Evolutionary conservation across 768 basidiomycete genomes (phyloP), one percentile per base, ranked within the genome.

Genomic region (Filobasidium floriforme): DNA sequence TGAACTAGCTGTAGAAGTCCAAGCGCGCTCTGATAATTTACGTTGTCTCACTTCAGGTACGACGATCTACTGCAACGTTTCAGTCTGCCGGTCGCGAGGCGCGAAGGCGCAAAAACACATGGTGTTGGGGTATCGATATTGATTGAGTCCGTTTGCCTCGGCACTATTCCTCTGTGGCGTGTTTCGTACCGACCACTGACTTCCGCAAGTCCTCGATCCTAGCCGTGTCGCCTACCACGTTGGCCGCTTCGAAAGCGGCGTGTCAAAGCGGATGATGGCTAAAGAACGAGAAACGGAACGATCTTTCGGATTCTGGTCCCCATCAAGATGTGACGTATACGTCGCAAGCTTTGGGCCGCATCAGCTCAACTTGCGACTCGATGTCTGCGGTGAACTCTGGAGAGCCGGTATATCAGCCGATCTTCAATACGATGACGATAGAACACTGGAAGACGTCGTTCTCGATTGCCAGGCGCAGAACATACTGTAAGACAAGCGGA

Each of bases 291-390:
- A 74, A 60, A 61, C 68, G 7, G 77, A 78, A 61, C 54, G 55
- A 22, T 65, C 63, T 18, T 65, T 59, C 26, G 63, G 63, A 41
- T 59, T 59, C 19, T 65, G 63, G 63, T 65, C 69, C 46, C 77
- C 77, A 12, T 72, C 75, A 69, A 70, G 77, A 37, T 78, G 77
- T 49, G 75, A 78, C 65, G 75, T 76, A 1, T 78, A 78, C 59
- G 67, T 78, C 1, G 74, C 73, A 1, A 69, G 72, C 24, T 70
- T 69, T 26, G 65, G 69, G 1, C 72, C 72, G n/a, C 69, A 71
- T 3, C 73, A 78, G 46, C 65, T 76, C 0, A 61, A 70, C 10
- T 63, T 67, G 14, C 55, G 77, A 15, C 65, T 78, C 44, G 61
- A 57, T 11, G 62, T 78, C 40, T 71, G 71, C 10, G 75, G 75